Evolutionary conservation across 495 filamentous ascomycete genomes (phyloP).

Genomic region (Parathielavia hyrcaniae): DNA sequence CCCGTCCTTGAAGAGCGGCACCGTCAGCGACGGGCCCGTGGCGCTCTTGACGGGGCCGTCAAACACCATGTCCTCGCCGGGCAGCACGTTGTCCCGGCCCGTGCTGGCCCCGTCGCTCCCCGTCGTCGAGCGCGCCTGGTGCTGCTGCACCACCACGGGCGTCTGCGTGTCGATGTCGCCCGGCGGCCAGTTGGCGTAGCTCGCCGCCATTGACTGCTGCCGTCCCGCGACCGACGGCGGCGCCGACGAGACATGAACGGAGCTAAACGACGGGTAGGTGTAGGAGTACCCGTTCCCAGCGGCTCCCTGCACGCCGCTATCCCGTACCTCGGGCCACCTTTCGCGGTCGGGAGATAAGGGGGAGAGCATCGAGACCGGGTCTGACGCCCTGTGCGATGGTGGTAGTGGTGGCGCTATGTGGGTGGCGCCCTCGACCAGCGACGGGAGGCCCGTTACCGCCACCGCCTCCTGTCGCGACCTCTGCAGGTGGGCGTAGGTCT

Average conservation of each 20-base stretch:
- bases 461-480: constrained; percentile 9
- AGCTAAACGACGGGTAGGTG: not conserved
- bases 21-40: constrained; percentile 22
- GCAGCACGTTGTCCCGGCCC: constrained; percentile 33
- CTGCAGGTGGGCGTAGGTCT: constrained; percentile 21
- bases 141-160: constrained; percentile 29
- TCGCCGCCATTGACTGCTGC: no score
- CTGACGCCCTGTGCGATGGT: constrained; percentile 7
- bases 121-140: not conserved
- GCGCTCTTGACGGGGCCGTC: constrained; percentile 32
- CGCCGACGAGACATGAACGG: constrained; percentile 3
- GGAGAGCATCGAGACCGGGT: constrained; percentile 2
- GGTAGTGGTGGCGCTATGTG: constrained; percentile 9
- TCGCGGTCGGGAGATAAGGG: constrained; percentile 16
- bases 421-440: constrained; percentile 27
- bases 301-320: no score
- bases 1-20: constrained; percentile 26
- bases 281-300: not conserved
- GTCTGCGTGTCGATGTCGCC: constrained; percentile 27
- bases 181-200: not conserved
- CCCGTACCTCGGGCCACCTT: constrained; percentile 7
- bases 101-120: constrained; percentile 13
- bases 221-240: constrained; percentile 4
- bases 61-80: constrained; percentile 31
- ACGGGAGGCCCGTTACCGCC: constrained; percentile 16